A percentile compares a stretch with the other conserved stretches of the same genome.
Evolutionary conservation across 1,284 basidiomycete species (phyloP).

Genomic region (Inonotus hispidus): DNA sequence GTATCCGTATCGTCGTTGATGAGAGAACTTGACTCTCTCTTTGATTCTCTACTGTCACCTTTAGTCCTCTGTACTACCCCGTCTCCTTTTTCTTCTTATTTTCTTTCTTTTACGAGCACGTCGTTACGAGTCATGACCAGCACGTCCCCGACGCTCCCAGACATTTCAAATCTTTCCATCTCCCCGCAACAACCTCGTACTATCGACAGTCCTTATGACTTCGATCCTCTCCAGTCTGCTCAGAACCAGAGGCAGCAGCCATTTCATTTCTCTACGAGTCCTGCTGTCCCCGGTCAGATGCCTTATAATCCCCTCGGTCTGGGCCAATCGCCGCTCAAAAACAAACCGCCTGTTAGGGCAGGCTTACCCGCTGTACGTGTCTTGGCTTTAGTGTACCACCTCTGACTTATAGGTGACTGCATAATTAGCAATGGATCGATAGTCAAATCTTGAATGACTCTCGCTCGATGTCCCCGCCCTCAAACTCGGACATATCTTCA

Average conservation of each 20-base stretch:
- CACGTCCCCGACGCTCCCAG: slow-evolving; percentile 55
- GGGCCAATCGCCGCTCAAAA: slow-evolving; percentile 66
- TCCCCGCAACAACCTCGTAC: slow-evolving; percentile 62
- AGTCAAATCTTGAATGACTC: slow-evolving; percentile 51
- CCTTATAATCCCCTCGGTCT: slow-evolving; percentile 56
- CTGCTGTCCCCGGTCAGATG: slow-evolving; percentile 57
- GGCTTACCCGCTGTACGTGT: slow-evolving; percentile 64
- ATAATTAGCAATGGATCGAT: slow-evolving; percentile 73
- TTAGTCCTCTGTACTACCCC: slow-evolving; percentile 1
- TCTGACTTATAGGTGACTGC: neutral
- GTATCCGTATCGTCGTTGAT: neutral
- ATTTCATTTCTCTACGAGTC: slow-evolving; percentile 66
- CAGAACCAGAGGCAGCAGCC: slow-evolving; percentile 41
- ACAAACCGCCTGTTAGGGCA: slow-evolving; percentile 53
- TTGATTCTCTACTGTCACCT: slow-evolving; percentile 1
- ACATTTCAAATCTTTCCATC: slow-evolving; percentile 70
- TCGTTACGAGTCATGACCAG: slow-evolving; percentile 55
- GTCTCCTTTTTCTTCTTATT: slow-evolving; percentile 27
- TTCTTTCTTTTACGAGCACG: slow-evolving; percentile 27
- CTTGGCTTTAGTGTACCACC: slow-evolving; percentile 20
- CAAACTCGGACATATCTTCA: slow-evolving; percentile 81
- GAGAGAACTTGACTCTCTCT: neutral
- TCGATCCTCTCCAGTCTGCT: slow-evolving; percentile 49
- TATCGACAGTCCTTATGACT: slow-evolving; percentile 75
- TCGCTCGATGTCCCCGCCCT: slow-evolving; percentile 77